Evolutionary conservation across 2,329 filamentous ascomycete genomes (phyloP).

Genomic region (Dactylella cylindrospora): DNA sequence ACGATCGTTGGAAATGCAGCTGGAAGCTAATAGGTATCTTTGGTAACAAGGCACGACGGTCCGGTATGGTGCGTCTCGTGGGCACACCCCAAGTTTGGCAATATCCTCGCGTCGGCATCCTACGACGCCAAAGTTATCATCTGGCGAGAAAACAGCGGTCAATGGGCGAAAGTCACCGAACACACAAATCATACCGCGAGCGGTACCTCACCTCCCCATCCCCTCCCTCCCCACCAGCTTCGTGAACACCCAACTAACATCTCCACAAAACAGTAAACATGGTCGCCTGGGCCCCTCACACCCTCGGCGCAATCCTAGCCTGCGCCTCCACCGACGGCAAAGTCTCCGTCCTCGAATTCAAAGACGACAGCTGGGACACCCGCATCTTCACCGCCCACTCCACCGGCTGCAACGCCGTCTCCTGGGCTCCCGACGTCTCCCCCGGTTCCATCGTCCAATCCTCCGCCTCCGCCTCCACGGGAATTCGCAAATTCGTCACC

Average conservation of each 20-base stretch:
- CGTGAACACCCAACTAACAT: slow-evolving; percentile 49
- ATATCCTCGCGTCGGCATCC: slow-evolving; percentile 89
- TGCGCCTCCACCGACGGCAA: slow-evolving; percentile 92
- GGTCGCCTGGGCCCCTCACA: slow-evolving; percentile 95
- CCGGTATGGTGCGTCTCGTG: slow-evolving; percentile 97
- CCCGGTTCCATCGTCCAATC: slow-evolving; percentile 80
- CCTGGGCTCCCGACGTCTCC: slow-evolving; percentile 83
- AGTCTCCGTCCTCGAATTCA: slow-evolving; percentile 93
- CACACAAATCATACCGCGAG: slow-evolving; percentile 49
- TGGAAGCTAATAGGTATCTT: not conserved
- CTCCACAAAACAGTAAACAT: slow-evolving; percentile 68
- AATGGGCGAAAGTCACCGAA: slow-evolving; percentile 48
- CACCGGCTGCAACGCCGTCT: slow-evolving; percentile 91
- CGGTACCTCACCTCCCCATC: slow-evolving; percentile 34
- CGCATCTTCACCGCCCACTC: slow-evolving; percentile 88
- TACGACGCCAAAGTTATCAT: slow-evolving; percentile 99
- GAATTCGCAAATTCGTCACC: slow-evolving; percentile 74
- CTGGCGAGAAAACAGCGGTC: slow-evolving; percentile 77
- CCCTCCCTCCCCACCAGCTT: slow-evolving; percentile 50
- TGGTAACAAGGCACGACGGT: slow-evolving; percentile 76
- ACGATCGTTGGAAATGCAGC: not conserved
- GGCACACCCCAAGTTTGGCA: slow-evolving; percentile 98
- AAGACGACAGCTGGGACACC: slow-evolving; percentile 90
- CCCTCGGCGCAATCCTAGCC: slow-evolving; percentile 89
- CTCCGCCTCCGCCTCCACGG: slow-evolving; percentile 48